Conservation (phyloP, 164 flowering plant genomes). For the Pachysandra terminalis region DNA sequence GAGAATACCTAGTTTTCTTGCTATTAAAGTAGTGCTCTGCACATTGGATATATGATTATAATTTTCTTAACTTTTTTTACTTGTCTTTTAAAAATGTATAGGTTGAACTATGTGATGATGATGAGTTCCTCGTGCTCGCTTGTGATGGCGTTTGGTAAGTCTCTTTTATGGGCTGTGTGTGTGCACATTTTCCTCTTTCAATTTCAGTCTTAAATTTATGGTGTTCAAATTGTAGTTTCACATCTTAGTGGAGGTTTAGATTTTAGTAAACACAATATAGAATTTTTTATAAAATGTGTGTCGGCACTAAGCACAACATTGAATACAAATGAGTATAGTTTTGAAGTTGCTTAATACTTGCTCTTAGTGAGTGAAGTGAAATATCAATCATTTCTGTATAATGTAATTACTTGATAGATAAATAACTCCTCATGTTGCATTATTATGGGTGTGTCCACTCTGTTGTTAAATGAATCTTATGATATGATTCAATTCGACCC, state of each 20-base stretch:
- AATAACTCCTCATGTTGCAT: no score
- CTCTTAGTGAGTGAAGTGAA: no score
- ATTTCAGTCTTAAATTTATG: neutral
- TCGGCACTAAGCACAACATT: no score
- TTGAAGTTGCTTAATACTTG: no score
- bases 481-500: no score
- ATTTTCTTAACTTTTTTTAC: neutral
- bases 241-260: neutral
- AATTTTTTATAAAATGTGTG: neutral
- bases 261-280: neutral
- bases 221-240: neutral
- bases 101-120: conserved; percentile 76
- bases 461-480: no score
- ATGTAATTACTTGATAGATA: no score
- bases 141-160: conserved; percentile 82
- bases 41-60: neutral
- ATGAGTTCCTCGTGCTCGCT: conserved; percentile 70
- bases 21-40: neutral
- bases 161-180: no score
- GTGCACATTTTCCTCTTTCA: neutral
- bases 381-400: no score
- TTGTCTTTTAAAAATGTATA: conserved; percentile 13
- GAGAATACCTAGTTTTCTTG: neutral
- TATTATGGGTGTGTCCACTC: no score
- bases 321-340: no score